Evolutionary conservation across 1,284 basidiomycete species (phyloP).

Genomic region (Testicularia cyperi): DNA sequence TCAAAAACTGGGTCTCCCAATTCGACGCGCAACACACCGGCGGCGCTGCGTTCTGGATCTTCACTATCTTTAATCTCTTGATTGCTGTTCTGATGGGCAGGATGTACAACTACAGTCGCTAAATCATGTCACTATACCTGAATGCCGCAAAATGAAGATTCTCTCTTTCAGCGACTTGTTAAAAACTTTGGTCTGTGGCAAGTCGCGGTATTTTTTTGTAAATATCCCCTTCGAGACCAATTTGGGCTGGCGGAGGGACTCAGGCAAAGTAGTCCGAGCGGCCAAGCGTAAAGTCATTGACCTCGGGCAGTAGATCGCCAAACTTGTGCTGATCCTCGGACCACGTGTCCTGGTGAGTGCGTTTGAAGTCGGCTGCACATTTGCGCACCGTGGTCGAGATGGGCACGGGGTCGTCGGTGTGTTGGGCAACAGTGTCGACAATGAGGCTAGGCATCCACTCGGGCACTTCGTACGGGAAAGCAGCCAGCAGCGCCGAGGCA

Average conservation of each 20-base stretch:
- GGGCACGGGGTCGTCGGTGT: slow-evolving; percentile 86
- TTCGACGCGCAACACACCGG: slow-evolving; percentile 41
- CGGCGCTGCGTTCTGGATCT: slow-evolving; percentile 48
- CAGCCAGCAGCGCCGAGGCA: slow-evolving; percentile 75
- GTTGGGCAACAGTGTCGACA: slow-evolving; percentile 66
- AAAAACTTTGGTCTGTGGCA: too few species aligned
- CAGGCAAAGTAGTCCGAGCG: slow-evolving; percentile 56
- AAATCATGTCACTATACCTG: too few species aligned
- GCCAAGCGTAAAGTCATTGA: slow-evolving; percentile 55
- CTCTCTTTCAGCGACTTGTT: too few species aligned
- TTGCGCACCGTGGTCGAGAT: slow-evolving; percentile 86
- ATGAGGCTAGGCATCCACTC: slow-evolving; percentile 81
- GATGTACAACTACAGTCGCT: slow-evolving; percentile 30
- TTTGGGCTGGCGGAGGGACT: too few species aligned
- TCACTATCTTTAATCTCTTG: slow-evolving; percentile 33
- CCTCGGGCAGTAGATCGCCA: slow-evolving; percentile 65
- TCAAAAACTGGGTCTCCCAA: slow-evolving; percentile 70
- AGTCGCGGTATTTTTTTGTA: too few species aligned
- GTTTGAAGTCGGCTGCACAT: slow-evolving; percentile 84
- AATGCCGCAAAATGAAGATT: too few species aligned
- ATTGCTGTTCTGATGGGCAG: slow-evolving; percentile 30
- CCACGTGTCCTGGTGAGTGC: slow-evolving; percentile 73
- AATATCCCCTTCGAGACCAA: too few species aligned
- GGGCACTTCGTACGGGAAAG: slow-evolving; percentile 81
- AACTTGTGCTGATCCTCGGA: slow-evolving; percentile 86